Evolutionary conservation across 192 early-diverging fungal genomes (phyloP), one percentile per base, ranked within the genome.

Genomic region (Umbelopsis sp.): DNA sequence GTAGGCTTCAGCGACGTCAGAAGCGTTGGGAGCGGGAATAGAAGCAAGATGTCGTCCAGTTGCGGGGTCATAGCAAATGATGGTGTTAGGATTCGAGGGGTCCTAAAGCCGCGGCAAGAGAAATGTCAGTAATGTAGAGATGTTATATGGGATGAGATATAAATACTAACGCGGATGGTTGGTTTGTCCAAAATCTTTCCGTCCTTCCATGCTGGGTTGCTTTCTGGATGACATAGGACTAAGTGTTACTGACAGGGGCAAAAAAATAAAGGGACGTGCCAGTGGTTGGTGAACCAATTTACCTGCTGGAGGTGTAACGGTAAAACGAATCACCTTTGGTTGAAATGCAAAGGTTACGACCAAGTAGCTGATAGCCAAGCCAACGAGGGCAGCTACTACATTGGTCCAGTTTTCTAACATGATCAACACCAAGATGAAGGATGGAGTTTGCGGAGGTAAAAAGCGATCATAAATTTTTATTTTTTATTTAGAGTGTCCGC

Each of bases 31-130:
- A 25, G 84, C 81, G 45, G 74, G 84, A 43, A 91, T 88, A 9
- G 77, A 83, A 26, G 84, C 88, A 26, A 96, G 85, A 21, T 84
- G 86, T 49, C 89, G 83, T 20, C 93, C 94, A 21, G 94, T 95
- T 31, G 94, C 86, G 10, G 94, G 94, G 43, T 96, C 94, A 71
- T 89, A 96, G 75, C 93, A 94, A 25, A 87, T 82, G 74, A 96
- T 94, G 26, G 79, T 80, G 11, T 73, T 73, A 1, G 87, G 87
- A 45, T 85, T 79, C 21, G 69, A 41, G 25, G 77, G 73, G 45
- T 84, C 77, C 86, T 88, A 69, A 41, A 14, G 9, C 49, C 38
- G 16, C 25, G 20, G n/a, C 29, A 25, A 45, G n/a, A 24, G 4
- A 20, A 11, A 69, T 47, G 26, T 45, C 11, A 49, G 26, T 5